Percentiles rank a stretch among this genome's conserved stretches.
Evolutionary conservation across 495 filamentous ascomycete genomes (phyloP).

Genomic region (Lepidopterella palustris): DNA sequence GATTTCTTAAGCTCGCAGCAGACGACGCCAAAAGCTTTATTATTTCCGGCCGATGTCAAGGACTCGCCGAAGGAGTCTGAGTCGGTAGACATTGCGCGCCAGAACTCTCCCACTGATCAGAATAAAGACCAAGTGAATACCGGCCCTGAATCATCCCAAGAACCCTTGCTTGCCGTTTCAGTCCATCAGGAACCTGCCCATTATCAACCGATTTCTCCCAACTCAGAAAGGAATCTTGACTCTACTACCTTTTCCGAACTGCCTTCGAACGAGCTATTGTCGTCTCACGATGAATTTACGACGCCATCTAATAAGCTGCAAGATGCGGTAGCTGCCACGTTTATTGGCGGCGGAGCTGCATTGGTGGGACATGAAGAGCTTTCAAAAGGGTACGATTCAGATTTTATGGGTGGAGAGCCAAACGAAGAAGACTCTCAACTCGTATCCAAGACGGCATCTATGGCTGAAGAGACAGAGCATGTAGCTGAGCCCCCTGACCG

Average conservation of each 20-base stretch:
- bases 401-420: conserved; percentile 26
- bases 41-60: no score
- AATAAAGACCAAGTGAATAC: no score
- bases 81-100: no score
- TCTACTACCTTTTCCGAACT: background rate
- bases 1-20: background rate
- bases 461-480: background rate
- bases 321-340: background rate
- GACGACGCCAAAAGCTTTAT: no score
- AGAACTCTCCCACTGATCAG: no score
- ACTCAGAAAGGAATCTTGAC: background rate
- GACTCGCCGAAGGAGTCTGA: no score
- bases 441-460: conserved; percentile 4
- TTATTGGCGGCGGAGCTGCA: background rate
- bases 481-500: conserved; percentile 15
- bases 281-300: no score
- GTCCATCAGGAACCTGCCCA: no score
- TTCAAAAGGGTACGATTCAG: conserved; percentile 13
- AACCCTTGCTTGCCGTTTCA: no score
- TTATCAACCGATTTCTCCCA: background rate
- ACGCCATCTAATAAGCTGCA: conserved; percentile 15
- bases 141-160: no score
- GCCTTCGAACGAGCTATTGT: background rate
- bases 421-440: conserved; percentile 20
- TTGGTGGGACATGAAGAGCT: background rate